These are phyloP conservation scores for Seiridium unicorne DNA, from an alignment of 2,329 filamentous ascomycete genomes.

Conservation along the genomic window DNA sequence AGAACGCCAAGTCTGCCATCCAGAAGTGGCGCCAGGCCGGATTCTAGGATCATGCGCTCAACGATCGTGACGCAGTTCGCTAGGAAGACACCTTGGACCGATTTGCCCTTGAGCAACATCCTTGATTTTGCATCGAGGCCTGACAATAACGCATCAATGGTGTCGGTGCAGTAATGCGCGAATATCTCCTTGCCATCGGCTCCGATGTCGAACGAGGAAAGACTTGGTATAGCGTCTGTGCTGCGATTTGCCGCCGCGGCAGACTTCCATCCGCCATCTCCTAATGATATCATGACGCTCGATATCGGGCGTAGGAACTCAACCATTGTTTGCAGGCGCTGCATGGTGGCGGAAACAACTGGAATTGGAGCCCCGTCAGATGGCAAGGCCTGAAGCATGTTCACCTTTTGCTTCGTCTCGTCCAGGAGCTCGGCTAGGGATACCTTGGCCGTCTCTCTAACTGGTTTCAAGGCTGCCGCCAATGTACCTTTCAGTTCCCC, in stretches of 20 bases:
- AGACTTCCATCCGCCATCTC: slow-evolving; percentile 85
- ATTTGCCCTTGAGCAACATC: slow-evolving; percentile 71
- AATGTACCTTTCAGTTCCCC: slow-evolving; percentile 83
- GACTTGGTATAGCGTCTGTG: slow-evolving; percentile 65
- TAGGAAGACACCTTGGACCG: slow-evolving; percentile 81
- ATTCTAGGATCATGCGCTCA: slow-evolving; percentile 79
- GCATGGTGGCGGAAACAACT: slow-evolving; percentile 81
- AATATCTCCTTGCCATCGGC: slow-evolving; percentile 88
- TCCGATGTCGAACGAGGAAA: slow-evolving; percentile 80
- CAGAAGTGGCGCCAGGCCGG: slow-evolving; percentile 74
- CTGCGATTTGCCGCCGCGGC: slow-evolving; percentile 48
- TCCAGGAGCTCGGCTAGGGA: slow-evolving; percentile 82
- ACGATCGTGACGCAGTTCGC: slow-evolving; percentile 85
- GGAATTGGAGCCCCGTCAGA: slow-evolving; percentile 76
- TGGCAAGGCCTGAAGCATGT: slow-evolving; percentile 65
- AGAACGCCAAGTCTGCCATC: slow-evolving; percentile 64
- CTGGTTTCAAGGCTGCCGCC: slow-evolving; percentile 81
- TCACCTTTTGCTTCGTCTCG: slow-evolving; percentile 72
- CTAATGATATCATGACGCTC: slow-evolving; percentile 87
- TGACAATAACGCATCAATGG: slow-evolving; percentile 76
- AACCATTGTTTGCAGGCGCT: slow-evolving; percentile 81
- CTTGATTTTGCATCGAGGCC: slow-evolving; percentile 75
- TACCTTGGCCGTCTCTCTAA: slow-evolving; percentile 86
- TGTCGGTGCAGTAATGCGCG: slow-evolving; percentile 85
- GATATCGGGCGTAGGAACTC: slow-evolving; percentile 82